Percentiles rank a stretch among this genome's conserved stretches.
phyloP scores from a whole-genome alignment of 1,139 yeast species.

The Yamadazyma atmosphaerica region DNA sequence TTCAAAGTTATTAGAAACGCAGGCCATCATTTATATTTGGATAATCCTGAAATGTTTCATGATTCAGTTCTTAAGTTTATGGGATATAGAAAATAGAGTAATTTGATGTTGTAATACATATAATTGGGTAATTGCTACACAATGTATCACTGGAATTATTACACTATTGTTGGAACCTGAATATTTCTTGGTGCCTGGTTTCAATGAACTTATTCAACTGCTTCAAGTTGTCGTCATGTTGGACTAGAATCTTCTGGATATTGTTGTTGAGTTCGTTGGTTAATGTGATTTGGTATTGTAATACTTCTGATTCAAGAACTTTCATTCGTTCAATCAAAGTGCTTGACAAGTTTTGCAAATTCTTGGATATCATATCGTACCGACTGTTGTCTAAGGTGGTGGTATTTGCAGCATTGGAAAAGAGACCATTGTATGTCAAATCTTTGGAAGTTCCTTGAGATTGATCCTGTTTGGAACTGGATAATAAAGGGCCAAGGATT shows the following conservation, averaged over 20 bases:
- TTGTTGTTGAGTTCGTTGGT: constrained; percentile 16
- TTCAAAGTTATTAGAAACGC: constrained; percentile 53
- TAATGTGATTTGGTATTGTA: constrained; percentile 14
- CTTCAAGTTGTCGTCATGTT: constrained; percentile 11
- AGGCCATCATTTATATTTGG: constrained; percentile 80
- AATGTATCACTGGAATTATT: too few relatives aligned
- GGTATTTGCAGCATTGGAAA: not conserved
- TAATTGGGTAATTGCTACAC: too few relatives aligned
- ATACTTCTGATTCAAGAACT: constrained; percentile 15
- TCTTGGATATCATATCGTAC: not conserved
- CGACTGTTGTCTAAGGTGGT: not conserved
- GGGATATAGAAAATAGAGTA: constrained; percentile 4
- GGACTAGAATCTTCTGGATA: constrained; percentile 11
- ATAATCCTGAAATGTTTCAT: constrained; percentile 51
- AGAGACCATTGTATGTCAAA: not conserved
- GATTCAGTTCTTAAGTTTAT: constrained; percentile 45
- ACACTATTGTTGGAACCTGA: too few relatives aligned
- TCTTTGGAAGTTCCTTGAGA: not conserved
- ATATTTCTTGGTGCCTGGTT: constrained; percentile 11
- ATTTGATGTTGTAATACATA: not conserved
- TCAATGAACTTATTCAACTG: constrained; percentile 11
- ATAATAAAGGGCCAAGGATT: not conserved
- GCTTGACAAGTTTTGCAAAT: constrained; percentile 1
- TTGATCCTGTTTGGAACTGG: not conserved
- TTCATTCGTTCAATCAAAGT: constrained; percentile 16